These are phyloP conservation scores for Seiridium unicorne DNA, from an alignment of 2,329 filamentous ascomycete genomes.

Conservation along the genomic window DNA sequence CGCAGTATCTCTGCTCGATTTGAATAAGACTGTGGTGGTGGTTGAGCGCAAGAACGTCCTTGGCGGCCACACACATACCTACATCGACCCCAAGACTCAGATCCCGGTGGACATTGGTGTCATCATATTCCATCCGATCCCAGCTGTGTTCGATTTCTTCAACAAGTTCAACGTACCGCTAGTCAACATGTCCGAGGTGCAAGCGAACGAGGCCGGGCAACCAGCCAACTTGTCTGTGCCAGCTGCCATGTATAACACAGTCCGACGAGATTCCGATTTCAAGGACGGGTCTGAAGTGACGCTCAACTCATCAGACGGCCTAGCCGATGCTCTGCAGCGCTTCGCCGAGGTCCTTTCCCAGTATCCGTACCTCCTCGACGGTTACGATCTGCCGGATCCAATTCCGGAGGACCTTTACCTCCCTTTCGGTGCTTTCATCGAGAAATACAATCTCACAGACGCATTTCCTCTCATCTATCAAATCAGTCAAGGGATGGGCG, in stretches of 20 bases:
- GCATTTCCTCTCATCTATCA: conserved; percentile 24
- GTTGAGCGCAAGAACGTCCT: conserved; percentile 1
- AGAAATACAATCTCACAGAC: conserved; percentile 33
- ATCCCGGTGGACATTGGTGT: conserved; percentile 6
- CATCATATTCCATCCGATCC: background rate
- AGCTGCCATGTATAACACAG: background rate
- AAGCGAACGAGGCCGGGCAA: background rate
- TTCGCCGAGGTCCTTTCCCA: background rate
- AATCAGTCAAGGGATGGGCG: conserved; percentile 34
- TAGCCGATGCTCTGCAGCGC: background rate
- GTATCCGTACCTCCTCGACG: conserved; percentile 3
- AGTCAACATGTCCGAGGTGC: background rate
- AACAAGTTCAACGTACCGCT: background rate
- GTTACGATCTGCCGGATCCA: conserved; percentile 5
- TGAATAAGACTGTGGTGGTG: conserved; percentile 1
- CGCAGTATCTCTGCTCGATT: background rate
- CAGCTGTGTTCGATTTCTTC: conserved; percentile 2
- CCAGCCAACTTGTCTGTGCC: background rate
- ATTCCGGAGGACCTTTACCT: conserved; percentile 14
- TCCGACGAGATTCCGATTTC: conserved; percentile 4
- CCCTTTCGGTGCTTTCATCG: conserved; percentile 34
- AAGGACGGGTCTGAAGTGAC: background rate
- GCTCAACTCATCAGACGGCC: background rate
- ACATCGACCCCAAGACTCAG: background rate
- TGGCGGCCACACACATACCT: conserved; percentile 8